Conservation (phyloP, 1,284 basidiomycete genomes). For the Bondarzewia mesenterica region DNA sequence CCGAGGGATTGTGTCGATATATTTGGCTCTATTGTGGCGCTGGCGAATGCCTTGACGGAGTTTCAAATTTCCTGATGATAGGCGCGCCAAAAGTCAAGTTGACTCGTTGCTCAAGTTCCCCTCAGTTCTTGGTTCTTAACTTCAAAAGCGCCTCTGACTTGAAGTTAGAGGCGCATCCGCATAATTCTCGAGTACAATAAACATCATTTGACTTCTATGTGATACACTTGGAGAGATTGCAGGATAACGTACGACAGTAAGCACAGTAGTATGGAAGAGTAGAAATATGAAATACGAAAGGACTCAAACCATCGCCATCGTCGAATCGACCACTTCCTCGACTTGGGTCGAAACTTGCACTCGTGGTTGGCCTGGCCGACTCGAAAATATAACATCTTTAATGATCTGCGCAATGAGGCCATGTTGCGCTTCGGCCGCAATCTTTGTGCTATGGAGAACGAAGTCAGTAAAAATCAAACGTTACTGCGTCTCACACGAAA, state of each 20-base stretch:
- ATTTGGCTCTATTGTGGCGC: constrained; percentile 11
- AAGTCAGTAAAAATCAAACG: not conserved
- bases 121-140: too few species aligned
- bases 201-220: too few species aligned
- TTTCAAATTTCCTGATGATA: constrained; percentile 4
- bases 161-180: too few species aligned
- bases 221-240: too few species aligned
- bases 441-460: constrained; percentile 53
- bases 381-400: constrained; percentile 80
- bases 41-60: constrained; percentile 4
- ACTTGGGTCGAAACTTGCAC: constrained; percentile 16
- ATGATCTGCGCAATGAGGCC: constrained; percentile 85
- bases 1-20: not conserved
- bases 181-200: too few species aligned
- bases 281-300: not conserved
- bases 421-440: constrained; percentile 84
- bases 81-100: too few species aligned
- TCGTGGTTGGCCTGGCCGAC: constrained; percentile 33
- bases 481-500: not conserved
- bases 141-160: too few species aligned
- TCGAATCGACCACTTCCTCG: constrained; percentile 28
- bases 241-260: not conserved
- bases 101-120: too few species aligned
- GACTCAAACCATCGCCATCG: constrained; percentile 26
- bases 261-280: not conserved